Evolutionary conservation across 2,329 filamentous ascomycete genomes (phyloP).

Genomic region (Exophiala viscosa): DNA sequence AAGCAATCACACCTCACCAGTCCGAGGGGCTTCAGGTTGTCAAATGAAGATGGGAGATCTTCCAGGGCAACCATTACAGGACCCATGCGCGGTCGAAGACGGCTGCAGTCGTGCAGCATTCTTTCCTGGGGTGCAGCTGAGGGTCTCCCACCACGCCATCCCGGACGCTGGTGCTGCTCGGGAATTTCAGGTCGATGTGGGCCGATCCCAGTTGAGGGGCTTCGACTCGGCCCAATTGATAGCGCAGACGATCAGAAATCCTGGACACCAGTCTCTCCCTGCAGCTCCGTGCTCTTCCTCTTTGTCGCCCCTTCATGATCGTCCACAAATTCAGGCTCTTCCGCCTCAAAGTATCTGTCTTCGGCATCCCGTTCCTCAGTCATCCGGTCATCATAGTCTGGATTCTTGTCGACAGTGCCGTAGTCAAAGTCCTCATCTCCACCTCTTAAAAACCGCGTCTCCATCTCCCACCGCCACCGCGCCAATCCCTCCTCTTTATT

Average conservation of each 20-base stretch:
- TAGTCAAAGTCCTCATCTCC: constrained; percentile 79
- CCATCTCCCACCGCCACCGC: constrained; percentile 70
- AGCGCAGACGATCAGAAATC: constrained; percentile 55
- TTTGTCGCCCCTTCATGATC: constrained; percentile 27
- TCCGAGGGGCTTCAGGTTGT: too few relatives aligned
- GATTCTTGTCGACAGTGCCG: constrained; percentile 62
- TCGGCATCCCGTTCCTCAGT: constrained; percentile 60
- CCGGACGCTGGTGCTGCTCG: too few relatives aligned
- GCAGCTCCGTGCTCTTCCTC: constrained; percentile 27
- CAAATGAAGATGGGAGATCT: too few relatives aligned
- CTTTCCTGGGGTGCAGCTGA: too few relatives aligned
- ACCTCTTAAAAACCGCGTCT: constrained; percentile 69
- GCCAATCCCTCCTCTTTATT: constrained; percentile 64
- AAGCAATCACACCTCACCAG: too few relatives aligned
- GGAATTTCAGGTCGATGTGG: too few relatives aligned
- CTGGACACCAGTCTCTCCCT: constrained; percentile 67
- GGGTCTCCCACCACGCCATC: too few relatives aligned
- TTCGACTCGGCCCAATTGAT: neutral
- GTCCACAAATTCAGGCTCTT: constrained; percentile 65
- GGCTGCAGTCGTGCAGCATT: too few relatives aligned
- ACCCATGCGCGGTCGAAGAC: neutral
- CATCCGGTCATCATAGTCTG: constrained; percentile 65
- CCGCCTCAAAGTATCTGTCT: constrained; percentile 75
- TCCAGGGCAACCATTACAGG: neutral
- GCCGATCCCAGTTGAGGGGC: too few relatives aligned